These are phyloP conservation scores for Plasmodium fragile DNA, from an alignment of 169 alveolate species.

Conservation along the genomic window DNA sequence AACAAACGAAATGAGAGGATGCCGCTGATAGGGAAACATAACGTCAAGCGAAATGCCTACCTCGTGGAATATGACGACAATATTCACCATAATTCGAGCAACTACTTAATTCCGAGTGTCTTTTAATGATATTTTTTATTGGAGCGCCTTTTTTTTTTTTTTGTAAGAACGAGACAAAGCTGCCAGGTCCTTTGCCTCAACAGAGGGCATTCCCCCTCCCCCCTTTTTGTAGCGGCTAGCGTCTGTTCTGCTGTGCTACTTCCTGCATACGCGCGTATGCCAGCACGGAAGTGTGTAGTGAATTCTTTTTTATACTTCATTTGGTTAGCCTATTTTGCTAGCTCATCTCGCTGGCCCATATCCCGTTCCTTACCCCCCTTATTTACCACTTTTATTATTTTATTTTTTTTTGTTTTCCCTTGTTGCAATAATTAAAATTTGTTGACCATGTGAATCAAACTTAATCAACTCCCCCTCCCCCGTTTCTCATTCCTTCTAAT, in stretches of 20 bases:
- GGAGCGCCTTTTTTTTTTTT: background rate
- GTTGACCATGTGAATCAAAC: conserved; percentile 36
- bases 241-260: background rate
- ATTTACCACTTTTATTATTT: background rate
- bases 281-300: background rate
- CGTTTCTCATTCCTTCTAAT: background rate
- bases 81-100: conserved; percentile 40
- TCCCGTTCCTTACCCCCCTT: background rate
- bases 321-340: background rate
- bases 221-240: background rate
- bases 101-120: conserved; percentile 24
- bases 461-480: background rate
- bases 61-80: conserved; percentile 52
- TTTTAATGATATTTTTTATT: conserved; percentile 20
- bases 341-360: background rate
- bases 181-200: background rate
- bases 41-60: conserved; percentile 33
- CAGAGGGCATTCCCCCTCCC: background rate
- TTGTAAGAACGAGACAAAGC: background rate
- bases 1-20: conserved; percentile 29
- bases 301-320: background rate
- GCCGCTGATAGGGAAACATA: conserved; percentile 44
- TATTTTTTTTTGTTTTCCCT: conserved; percentile 7
- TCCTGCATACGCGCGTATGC: background rate
- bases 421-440: conserved; percentile 44